A percentile compares a stretch with the other conserved stretches of the same genome.
phyloP scores from a whole-genome alignment of 352 stramenopile species.

The Pythium brachiatum region DNA sequence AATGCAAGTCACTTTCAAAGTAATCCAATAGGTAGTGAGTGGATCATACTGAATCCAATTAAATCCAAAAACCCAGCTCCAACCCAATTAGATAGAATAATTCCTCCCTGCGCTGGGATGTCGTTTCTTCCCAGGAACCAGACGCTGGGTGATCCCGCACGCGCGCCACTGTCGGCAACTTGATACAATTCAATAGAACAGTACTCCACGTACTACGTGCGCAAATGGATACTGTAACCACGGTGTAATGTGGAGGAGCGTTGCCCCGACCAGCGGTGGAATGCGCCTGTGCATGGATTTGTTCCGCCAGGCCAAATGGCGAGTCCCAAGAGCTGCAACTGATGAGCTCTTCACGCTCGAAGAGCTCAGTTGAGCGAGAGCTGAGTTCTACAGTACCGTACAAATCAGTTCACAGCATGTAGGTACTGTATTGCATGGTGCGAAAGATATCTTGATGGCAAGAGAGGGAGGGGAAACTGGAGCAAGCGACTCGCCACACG shows the following conservation, averaged over 20 bases:
- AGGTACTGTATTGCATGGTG: too few species aligned
- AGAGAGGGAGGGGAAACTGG: too few species aligned
- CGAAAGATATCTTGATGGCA: background rate
- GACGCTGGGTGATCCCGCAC: background rate
- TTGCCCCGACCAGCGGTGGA: background rate
- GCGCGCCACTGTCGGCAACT: background rate
- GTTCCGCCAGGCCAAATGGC: conserved; percentile 18
- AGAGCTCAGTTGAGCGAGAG: conserved; percentile 22
- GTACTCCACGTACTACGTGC: too few species aligned
- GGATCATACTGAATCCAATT: too few species aligned
- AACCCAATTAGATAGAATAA: too few species aligned
- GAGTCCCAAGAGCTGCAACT: background rate
- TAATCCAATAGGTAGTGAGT: too few species aligned
- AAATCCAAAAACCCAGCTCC: too few species aligned
- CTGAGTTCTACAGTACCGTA: conserved; percentile 12
- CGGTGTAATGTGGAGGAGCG: background rate
- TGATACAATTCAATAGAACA: background rate
- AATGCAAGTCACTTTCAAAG: too few species aligned
- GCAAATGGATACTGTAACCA: too few species aligned
- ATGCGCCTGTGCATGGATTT: background rate
- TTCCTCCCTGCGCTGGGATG: too few species aligned
- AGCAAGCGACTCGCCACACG: too few species aligned
- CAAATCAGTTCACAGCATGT: conserved; percentile 3
- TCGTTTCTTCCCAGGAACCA: conserved; percentile 4
- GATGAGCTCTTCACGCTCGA: background rate